A percentile compares a stretch with the other conserved stretches of the same genome.
These are phyloP conservation scores for Peniophora sp. DNA, from an alignment of 1,284 basidiomycete genomes.

Conservation along the genomic window DNA sequence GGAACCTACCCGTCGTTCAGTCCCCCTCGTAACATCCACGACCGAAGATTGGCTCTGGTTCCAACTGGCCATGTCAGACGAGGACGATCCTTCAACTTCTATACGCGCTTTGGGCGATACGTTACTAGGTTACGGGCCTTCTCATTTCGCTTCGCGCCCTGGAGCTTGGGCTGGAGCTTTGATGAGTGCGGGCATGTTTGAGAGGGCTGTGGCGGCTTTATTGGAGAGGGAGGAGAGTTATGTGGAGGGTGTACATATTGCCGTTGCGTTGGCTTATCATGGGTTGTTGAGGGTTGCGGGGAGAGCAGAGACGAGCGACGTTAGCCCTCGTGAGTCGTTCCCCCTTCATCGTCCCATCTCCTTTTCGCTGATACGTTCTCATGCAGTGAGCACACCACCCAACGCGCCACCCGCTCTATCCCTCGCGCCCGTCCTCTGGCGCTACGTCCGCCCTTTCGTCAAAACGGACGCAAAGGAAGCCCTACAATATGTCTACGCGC, in stretches of 20 bases:
- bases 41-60: constrained; percentile 99
- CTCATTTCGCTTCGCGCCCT: constrained; percentile 75
- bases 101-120: constrained; percentile 62
- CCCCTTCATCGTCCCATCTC: not conserved
- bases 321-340: constrained; percentile 61
- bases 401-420: constrained; percentile 65
- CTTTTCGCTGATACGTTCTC: too few species aligned
- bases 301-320: constrained; percentile 72
- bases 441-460: constrained; percentile 88
- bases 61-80: constrained; percentile 79
- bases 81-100: constrained; percentile 40
- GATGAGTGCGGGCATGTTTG: constrained; percentile 91
- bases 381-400: constrained; percentile 30
- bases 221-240: constrained; percentile 87
- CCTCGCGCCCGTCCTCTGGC: constrained; percentile 83
- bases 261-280: constrained; percentile 89
- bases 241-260: constrained; percentile 92
- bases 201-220: constrained; percentile 87
- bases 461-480: constrained; percentile 90
- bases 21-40: constrained; percentile 80
- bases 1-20: constrained; percentile 77
- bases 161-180: constrained; percentile 89
- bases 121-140: constrained; percentile 82
- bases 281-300: constrained; percentile 84
- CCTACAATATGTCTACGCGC: constrained; percentile 91